Evolutionary conservation across 345 rosid species (phyloP).

Genomic region (Hevea brasiliensis): DNA sequence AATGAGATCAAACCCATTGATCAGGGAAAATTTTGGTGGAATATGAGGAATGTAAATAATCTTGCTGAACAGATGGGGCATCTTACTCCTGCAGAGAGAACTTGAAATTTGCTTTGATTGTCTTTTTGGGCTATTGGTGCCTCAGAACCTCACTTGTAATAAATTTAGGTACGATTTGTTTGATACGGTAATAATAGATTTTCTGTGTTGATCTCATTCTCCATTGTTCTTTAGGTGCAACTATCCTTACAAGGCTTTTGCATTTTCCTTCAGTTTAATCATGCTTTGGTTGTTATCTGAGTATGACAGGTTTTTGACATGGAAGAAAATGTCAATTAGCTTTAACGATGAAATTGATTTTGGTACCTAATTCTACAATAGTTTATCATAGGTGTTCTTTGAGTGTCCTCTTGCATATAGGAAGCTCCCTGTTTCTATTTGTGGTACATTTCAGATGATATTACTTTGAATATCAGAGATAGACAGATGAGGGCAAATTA

Average conservation of each 20-base stretch:
- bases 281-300: neutral
- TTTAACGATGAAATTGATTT: conserved; percentile 5
- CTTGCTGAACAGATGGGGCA: conserved; percentile 80
- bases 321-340: neutral
- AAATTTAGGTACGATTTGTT: conserved; percentile 21
- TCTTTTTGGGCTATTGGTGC: conserved; percentile 16
- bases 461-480: neutral
- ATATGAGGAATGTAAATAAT: conserved; percentile 59
- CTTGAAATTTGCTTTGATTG: conserved; percentile 39
- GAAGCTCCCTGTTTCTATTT: neutral
- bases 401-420: neutral
- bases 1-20: conserved; percentile 47
- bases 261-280: neutral
- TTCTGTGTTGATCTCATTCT: neutral
- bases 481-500: neutral
- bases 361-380: neutral
- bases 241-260: neutral
- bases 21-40: conserved; percentile 68
- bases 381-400: neutral
- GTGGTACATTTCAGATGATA: neutral
- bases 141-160: conserved; percentile 12
- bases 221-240: neutral
- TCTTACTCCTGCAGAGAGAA: conserved; percentile 76
- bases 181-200: conserved; percentile 13
- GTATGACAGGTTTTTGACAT: neutral